phyloP scores from a whole-genome alignment of 1,284 basidiomycete genomes.

The Hemileia vastatrix region DNA sequence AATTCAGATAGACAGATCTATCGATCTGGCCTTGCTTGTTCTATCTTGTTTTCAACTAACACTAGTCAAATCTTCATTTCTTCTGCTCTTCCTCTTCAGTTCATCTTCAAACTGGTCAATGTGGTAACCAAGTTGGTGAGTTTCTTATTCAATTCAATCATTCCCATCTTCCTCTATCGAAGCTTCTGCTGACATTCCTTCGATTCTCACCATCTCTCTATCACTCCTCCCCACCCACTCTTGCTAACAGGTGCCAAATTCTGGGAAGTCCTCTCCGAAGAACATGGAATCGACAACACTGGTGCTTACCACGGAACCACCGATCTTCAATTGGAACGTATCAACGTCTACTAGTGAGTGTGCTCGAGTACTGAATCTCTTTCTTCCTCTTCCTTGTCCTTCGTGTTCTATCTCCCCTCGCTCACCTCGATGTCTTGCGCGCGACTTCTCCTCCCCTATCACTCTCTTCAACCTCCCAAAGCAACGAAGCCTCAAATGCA shows the following conservation, averaged over 20 bases:
- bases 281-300: constrained; percentile 43
- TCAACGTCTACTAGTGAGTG: constrained; percentile 92
- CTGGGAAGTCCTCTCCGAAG: constrained; percentile 45
- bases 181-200: too few species aligned
- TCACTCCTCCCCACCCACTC: not conserved
- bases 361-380: constrained; percentile 53
- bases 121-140: constrained; percentile 44
- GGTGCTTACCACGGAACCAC: constrained; percentile 73
- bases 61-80: too few species aligned
- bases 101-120: too few species aligned
- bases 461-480: not conserved
- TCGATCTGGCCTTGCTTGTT: too few species aligned
- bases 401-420: too few species aligned
- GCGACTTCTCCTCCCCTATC: constrained; percentile 5
- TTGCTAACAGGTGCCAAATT: constrained; percentile 36
- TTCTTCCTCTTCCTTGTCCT: not conserved
- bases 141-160: not conserved
- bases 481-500: constrained; percentile 50
- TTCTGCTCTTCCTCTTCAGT: too few species aligned
- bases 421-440: not conserved
- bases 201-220: too few species aligned
- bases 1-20: too few species aligned
- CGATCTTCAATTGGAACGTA: constrained; percentile 93
- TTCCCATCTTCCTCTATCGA: too few species aligned
- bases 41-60: too few species aligned